Evolutionary conservation across 2,329 filamentous ascomycete genomes (phyloP).

Genomic region (Dothistroma septosporum): DNA sequence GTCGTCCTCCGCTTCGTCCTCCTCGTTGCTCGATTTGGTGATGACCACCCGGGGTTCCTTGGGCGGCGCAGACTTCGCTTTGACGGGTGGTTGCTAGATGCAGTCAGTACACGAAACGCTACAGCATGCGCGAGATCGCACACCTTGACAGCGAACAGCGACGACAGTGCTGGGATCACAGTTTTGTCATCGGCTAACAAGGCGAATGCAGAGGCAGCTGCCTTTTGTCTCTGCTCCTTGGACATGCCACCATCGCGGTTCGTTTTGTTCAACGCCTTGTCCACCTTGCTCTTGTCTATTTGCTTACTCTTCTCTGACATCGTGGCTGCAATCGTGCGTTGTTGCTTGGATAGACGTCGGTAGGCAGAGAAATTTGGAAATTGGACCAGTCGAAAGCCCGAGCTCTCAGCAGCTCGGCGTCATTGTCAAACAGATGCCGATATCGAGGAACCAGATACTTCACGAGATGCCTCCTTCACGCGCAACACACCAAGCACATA

Average conservation of each 20-base stretch:
- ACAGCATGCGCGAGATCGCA: slow-evolving; percentile 33
- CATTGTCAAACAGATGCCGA: too few species aligned
- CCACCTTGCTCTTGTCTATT: slow-evolving; percentile 16
- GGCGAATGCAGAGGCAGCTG: slow-evolving; percentile 19
- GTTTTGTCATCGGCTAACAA: slow-evolving; percentile 34
- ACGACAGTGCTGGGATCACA: slow-evolving; percentile 44
- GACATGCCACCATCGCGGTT: slow-evolving; percentile 10
- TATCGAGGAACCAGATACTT: too few species aligned
- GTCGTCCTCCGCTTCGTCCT: slow-evolving; percentile 36
- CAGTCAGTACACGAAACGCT: slow-evolving; percentile 33
- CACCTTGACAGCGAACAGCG: slow-evolving; percentile 43
- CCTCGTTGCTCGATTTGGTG: slow-evolving; percentile 12
- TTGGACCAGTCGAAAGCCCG: too few species aligned
- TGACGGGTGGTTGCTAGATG: slow-evolving; percentile 34
- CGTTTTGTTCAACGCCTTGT: slow-evolving; percentile 17
- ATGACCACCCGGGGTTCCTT: slow-evolving; percentile 32
- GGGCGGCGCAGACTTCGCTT: slow-evolving; percentile 27
- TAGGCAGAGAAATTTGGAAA: neutral
- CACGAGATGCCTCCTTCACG: too few species aligned
- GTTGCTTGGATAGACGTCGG: neutral
- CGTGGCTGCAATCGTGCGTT: neutral
- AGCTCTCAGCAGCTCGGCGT: too few species aligned
- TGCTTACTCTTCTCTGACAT: slow-evolving; percentile 21
- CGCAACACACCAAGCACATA: neutral
- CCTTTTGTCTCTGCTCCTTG: slow-evolving; percentile 15